Base-by-base conservation (phyloP, 805 yeast species). In the Maudiozyma bulderi region DNA sequence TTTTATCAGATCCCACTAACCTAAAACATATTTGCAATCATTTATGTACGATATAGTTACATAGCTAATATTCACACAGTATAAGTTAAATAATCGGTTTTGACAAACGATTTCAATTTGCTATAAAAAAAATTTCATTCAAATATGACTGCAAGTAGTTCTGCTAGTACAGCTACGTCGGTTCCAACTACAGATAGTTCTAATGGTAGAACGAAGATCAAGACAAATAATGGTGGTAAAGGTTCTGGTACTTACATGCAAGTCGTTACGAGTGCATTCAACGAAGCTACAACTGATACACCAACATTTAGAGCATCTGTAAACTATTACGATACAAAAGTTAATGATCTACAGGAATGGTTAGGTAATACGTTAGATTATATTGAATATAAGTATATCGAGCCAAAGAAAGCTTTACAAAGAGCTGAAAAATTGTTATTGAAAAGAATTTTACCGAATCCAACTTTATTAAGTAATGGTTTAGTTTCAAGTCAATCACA, bases 291-390 rank as follows among this genome's bases (percentile, higher is more conserved):
- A 3, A 32, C 52, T 5, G 60, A 57, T 43, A 81, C 95, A 3
- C 98, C 99, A 8, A 77, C 90, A 39, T 91, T 91, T 66, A 72
- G 97, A 42, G 95, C 98, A 0, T 73, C 81, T 6, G 73, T 76
- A 41, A 82, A 84, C 58, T 83, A 78, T 57, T 60, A 76, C 50
- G 81, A 80, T 52, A 60, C 69, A 15, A 88, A 84, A 60, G 66
- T 85, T 14, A 75, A 71, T 11, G 73, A 74, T 40, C 70, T 85
- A 28, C 86, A 81, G 46, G 73, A 72, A 46, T 86, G 95, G 95
- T 63, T 84, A 7, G 73, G 73, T n/a, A 49, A 67, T 66, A 10
- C 61, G 75, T 39, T 56, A 67, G 15, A 74, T 70, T 48, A 71
- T 78, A 33, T 58, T 72, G 42, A 70, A 57, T 56, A 49, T 6